phyloP scores from a whole-genome alignment of 2,329 filamentous ascomycete species.

The Alternaria hordeiaustralica region DNA sequence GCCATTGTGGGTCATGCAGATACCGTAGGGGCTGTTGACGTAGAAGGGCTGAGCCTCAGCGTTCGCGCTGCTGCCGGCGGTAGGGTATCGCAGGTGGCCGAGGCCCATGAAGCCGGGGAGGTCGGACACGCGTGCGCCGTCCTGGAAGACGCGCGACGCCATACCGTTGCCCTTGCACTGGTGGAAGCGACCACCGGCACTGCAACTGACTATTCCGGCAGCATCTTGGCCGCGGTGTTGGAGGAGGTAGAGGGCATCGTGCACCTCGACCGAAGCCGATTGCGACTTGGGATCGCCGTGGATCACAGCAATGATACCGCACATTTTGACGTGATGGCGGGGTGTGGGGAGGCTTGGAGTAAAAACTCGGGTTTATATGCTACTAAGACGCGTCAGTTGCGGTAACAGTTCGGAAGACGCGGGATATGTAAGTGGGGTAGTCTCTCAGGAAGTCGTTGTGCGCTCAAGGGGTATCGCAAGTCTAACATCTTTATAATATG shows the following conservation, averaged over 20 bases:
- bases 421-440: constrained; percentile 25
- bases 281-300: constrained; percentile 51
- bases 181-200: constrained; percentile 77
- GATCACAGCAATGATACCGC: constrained; percentile 59
- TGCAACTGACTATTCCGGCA: constrained; percentile 80
- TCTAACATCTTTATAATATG: constrained; percentile 50
- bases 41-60: constrained; percentile 93
- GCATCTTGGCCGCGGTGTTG: constrained; percentile 82
- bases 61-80: constrained; percentile 81
- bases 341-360: not conserved
- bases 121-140: constrained; percentile 75
- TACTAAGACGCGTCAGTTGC: constrained; percentile 28
- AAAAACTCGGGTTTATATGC: constrained; percentile 9
- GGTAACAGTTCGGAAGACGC: constrained; percentile 18
- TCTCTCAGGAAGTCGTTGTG: constrained; percentile 46
- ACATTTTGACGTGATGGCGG: constrained; percentile 49
- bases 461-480: constrained; percentile 49
- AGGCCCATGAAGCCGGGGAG: constrained; percentile 87
- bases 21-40: constrained; percentile 83
- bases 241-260: constrained; percentile 50
- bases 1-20: constrained; percentile 83
- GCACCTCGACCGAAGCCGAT: constrained; percentile 53
- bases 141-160: constrained; percentile 82
- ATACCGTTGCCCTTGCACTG: constrained; percentile 92
- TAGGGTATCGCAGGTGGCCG: constrained; percentile 87